Conservation (phyloP, 306 rosid species). For the Quillaja saponaria region DNA sequence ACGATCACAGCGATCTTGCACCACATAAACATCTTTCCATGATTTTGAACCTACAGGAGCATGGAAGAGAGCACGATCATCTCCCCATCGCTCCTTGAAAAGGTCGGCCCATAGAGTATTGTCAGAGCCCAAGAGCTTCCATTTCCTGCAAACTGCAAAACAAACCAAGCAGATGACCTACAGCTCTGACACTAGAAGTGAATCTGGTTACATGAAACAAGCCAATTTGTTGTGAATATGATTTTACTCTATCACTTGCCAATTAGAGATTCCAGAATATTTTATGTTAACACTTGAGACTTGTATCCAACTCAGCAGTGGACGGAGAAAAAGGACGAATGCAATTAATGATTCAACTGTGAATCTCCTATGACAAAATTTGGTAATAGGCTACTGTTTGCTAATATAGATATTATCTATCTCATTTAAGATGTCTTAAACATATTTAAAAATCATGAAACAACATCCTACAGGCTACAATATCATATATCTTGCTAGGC, state of each 20-base stretch:
- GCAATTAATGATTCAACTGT: no score
- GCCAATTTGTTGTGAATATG: no score
- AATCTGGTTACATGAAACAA: background rate
- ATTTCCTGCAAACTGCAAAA: conserved; percentile 60
- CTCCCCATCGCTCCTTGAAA: conserved; percentile 86
- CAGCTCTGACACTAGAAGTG: conserved; percentile 7
- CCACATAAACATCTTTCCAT: conserved; percentile 67
- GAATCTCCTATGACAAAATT: no score
- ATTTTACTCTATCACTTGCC: background rate
- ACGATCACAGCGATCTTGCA: conserved; percentile 69
- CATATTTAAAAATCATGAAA: no score
- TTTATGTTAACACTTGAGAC: no score
- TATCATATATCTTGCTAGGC: no score
- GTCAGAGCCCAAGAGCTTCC: conserved; percentile 65
- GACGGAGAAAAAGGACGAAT: no score
- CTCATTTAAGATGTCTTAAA: no score
- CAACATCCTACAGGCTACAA: no score
- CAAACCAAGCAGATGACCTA: conserved; percentile 20
- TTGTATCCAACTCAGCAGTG: no score
- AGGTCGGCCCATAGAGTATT: conserved; percentile 60
- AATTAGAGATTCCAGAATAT: conserved; percentile 17
- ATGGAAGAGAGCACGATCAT: conserved; percentile 48
- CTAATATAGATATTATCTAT: no score
- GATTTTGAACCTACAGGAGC: conserved; percentile 54
- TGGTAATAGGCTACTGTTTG: no score